These are phyloP conservation scores for Xylariaceae sp. DNA, from an alignment of 2,329 filamentous ascomycete genomes.

Conservation along the genomic window DNA sequence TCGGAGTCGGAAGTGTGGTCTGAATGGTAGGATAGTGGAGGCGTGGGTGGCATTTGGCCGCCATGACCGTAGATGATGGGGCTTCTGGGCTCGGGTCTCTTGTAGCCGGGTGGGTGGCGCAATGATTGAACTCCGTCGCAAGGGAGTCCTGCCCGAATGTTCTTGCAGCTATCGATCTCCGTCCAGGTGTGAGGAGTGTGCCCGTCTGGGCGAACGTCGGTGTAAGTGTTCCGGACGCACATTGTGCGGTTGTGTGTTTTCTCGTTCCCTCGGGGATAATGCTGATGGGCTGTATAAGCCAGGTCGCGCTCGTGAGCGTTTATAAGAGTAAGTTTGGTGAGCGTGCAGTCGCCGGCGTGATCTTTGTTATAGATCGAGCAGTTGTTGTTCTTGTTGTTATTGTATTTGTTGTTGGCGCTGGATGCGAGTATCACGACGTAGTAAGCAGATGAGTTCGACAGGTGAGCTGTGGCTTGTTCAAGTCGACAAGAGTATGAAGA, in stretches of 20 bases:
- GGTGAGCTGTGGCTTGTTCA: conserved; percentile 15
- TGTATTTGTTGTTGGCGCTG: conserved; percentile 27
- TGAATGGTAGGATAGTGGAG: conserved; percentile 33
- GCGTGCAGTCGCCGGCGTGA: conserved; percentile 13
- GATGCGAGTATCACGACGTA: conserved; percentile 24
- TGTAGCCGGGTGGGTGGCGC: conserved; percentile 38
- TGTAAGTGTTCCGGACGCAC: conserved; percentile 46
- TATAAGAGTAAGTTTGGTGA: conserved; percentile 12
- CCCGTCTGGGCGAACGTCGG: conserved; percentile 44
- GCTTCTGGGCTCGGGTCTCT: conserved; percentile 31
- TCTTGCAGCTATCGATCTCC: conserved; percentile 34
- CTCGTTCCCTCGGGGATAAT: conserved; percentile 26
- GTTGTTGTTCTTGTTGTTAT: conserved; percentile 27
- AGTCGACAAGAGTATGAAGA: background rate
- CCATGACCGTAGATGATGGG: conserved; percentile 29
- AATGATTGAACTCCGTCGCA: conserved; percentile 40
- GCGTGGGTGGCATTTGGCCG: conserved; percentile 38
- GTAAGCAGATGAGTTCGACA: conserved; percentile 22
- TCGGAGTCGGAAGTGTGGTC: conserved; percentile 30
- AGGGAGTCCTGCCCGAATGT: conserved; percentile 37
- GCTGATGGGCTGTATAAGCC: conserved; percentile 24
- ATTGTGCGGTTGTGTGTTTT: conserved; percentile 36
- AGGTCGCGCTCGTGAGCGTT: conserved; percentile 18
- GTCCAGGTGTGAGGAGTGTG: conserved; percentile 34
- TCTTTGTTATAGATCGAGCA: conserved; percentile 21